Evolutionary conservation across 805 yeast species (phyloP).

Genomic region (Komagataella pastoris): DNA sequence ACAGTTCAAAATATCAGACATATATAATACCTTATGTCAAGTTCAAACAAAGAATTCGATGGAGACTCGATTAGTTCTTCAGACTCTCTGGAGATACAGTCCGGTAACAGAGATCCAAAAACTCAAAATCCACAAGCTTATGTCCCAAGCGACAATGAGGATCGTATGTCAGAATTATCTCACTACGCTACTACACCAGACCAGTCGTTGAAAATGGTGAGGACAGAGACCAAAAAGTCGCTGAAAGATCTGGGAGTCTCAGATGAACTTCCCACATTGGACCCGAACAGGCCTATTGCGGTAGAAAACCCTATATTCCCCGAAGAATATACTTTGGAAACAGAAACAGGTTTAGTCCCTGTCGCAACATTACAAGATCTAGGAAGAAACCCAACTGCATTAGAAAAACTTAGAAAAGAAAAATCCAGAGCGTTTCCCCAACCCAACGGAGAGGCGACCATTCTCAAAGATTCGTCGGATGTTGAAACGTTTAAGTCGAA

Average conservation of each 20-base stretch:
- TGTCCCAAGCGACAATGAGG: conserved; percentile 25
- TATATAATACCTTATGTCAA: neutral
- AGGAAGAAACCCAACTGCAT: conserved; percentile 33
- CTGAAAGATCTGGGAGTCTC: conserved; percentile 50
- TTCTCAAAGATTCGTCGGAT: conserved; percentile 4
- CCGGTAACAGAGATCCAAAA: neutral
- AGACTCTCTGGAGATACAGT: neutral
- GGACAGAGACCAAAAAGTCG: conserved; percentile 67
- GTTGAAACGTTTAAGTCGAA: conserved; percentile 11
- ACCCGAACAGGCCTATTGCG: conserved; percentile 38
- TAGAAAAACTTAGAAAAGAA: conserved; percentile 8
- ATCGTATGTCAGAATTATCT: conserved; percentile 31
- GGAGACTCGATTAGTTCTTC: neutral
- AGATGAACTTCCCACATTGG: conserved; percentile 38
- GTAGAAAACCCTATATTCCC: conserved; percentile 69
- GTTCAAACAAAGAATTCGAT: neutral
- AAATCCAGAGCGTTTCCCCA: conserved; percentile 10
- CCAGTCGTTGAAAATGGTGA: conserved; percentile 25
- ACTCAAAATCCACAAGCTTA: conserved; percentile 21
- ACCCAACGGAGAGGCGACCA: conserved; percentile 7
- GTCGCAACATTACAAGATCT: conserved; percentile 54
- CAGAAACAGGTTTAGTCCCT: conserved; percentile 80
- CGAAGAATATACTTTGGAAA: conserved; percentile 83
- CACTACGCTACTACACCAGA: conserved; percentile 11
- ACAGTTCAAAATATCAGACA: neutral